Evolutionary conservation across 257 asterid species (phyloP).

Genomic region (Asclepias syriaca): DNA sequence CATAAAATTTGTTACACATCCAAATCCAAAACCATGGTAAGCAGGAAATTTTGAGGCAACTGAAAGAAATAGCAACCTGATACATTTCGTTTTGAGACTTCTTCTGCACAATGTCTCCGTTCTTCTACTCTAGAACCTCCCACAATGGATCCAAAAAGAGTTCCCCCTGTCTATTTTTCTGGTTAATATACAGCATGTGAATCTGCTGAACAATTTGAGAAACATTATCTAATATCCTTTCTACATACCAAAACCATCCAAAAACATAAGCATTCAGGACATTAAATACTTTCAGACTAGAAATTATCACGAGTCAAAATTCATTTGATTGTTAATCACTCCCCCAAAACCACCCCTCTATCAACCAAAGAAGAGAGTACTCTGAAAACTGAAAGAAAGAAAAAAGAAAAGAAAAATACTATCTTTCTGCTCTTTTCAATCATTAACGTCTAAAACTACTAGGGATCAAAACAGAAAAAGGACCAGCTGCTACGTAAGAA

Average conservation of each 20-base stretch:
- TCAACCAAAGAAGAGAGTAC: background rate
- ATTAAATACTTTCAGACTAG: background rate
- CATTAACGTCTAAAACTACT: background rate
- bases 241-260: background rate
- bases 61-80: conserved; percentile 50
- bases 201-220: background rate
- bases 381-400: background rate
- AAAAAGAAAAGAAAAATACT: background rate
- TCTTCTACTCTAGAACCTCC: conserved; percentile 77
- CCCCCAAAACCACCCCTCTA: background rate
- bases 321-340: background rate
- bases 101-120: conserved; percentile 69
- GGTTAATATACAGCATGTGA: conserved; percentile 8
- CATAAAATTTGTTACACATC: background rate
- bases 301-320: background rate
- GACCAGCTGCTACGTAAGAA: background rate
- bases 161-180: conserved; percentile 54
- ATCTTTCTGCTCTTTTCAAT: background rate
- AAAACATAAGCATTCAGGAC: background rate
- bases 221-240: background rate
- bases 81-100: conserved; percentile 73
- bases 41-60: background rate
- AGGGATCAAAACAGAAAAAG: background rate
- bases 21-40: background rate
- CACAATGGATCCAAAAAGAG: conserved; percentile 83